phyloP scores from a whole-genome alignment of 306 rosid genomes.

The Abrus pulchellus region DNA sequence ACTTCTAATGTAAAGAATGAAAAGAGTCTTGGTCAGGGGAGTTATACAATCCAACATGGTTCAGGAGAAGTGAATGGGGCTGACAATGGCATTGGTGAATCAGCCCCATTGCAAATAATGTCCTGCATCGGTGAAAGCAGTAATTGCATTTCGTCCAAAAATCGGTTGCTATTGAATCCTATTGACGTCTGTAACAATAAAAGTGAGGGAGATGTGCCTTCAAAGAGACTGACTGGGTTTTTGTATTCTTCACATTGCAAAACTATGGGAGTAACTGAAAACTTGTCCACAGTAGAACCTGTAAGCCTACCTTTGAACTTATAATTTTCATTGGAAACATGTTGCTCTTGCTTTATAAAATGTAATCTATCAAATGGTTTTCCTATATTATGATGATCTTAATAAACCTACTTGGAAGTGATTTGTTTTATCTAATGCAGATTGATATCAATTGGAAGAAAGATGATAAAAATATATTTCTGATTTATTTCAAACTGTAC shows the following conservation, averaged over 20 bases:
- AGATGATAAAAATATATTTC: too few species aligned
- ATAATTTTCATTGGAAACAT: slow-evolving; percentile 34
- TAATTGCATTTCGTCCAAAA: slow-evolving; percentile 53
- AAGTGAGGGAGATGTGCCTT: slow-evolving; percentile 42
- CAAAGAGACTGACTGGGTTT: slow-evolving; percentile 42
- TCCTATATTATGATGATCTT: slow-evolving; percentile 20
- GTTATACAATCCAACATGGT: slow-evolving; percentile 37
- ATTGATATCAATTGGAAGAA: too few species aligned
- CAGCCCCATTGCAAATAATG: slow-evolving; percentile 34
- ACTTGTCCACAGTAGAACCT: slow-evolving; percentile 51
- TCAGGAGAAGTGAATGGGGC: slow-evolving; percentile 45
- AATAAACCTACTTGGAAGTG: slow-evolving; percentile 31
- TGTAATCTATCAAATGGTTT: slow-evolving; percentile 6
- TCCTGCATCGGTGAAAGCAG: slow-evolving; percentile 46
- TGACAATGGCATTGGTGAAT: slow-evolving; percentile 41
- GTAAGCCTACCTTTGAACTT: slow-evolving; percentile 56
- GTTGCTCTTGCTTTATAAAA: slow-evolving; percentile 34
- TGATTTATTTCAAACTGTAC: too few species aligned
- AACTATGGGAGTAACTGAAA: slow-evolving; percentile 49
- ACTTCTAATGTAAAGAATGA: slow-evolving; percentile 51
- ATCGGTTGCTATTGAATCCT: slow-evolving; percentile 46
- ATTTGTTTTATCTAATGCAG: slow-evolving; percentile 31
- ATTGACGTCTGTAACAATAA: slow-evolving; percentile 50
- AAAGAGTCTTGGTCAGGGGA: slow-evolving; percentile 45
- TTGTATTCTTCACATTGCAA: slow-evolving; percentile 46